These are phyloP conservation scores for Globisporangium megalacanthum DNA, from an alignment of 352 stramenopile genomes.

Conservation along the genomic window DNA sequence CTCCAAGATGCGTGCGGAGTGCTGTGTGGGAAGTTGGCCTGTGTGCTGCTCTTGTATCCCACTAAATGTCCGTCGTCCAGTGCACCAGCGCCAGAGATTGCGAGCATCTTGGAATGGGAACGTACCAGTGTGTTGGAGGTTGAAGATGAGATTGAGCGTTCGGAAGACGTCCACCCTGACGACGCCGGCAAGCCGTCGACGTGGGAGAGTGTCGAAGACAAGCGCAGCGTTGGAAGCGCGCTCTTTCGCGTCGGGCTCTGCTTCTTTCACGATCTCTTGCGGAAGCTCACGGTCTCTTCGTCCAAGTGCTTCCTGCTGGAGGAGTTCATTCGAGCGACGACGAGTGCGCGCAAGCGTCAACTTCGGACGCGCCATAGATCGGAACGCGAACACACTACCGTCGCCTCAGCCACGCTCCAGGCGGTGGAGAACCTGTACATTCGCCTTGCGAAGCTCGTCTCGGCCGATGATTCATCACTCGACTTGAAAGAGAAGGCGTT, in stretches of 20 bases:
- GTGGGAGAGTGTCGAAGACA: conserved; percentile 7
- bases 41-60: neutral
- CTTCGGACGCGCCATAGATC: neutral
- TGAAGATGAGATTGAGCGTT: conserved; percentile 35
- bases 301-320: conserved; percentile 32
- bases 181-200: no score
- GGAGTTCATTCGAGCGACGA: conserved; percentile 17
- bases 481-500: conserved; percentile 42
- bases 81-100: neutral
- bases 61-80: neutral
- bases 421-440: conserved; percentile 56
- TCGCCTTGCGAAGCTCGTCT: conserved; percentile 31
- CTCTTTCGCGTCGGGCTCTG: conserved; percentile 30
- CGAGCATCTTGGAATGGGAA: conserved; percentile 40
- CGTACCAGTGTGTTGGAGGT: conserved; percentile 41
- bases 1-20: conserved; percentile 36
- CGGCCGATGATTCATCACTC: conserved; percentile 28
- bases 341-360: neutral
- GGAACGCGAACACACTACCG: neutral
- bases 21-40: conserved; percentile 42
- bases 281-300: conserved; percentile 43
- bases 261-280: conserved; percentile 44
- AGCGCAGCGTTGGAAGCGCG: conserved; percentile 12
- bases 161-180: neutral
- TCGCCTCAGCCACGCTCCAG: conserved; percentile 6